A percentile compares a stretch with the other conserved stretches of the same genome.
These are phyloP conservation scores for Paramecium sexaurelia DNA, from an alignment of 73 alveolate genomes.

Conservation along the genomic window DNA sequence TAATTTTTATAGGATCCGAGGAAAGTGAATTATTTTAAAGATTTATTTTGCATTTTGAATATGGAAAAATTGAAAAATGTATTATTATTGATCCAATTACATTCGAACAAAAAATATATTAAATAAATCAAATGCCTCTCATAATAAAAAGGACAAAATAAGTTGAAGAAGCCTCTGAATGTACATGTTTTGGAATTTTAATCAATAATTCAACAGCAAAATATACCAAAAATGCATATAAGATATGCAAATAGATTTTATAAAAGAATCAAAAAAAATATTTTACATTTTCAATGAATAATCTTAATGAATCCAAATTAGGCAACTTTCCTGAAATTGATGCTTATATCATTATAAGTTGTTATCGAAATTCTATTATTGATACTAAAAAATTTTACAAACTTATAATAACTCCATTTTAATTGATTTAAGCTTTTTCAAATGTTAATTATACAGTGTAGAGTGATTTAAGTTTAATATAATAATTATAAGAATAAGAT, in stretches of 20 bases:
- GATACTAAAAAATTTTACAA: constrained; percentile 62
- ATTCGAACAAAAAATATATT: neutral
- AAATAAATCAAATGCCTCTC: neutral
- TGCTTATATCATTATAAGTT: constrained; percentile 47
- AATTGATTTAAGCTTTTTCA: constrained; percentile 54
- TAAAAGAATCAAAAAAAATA: constrained; percentile 41
- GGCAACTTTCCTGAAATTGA: constrained; percentile 69
- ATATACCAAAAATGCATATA: constrained; percentile 11
- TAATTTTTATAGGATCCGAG: constrained; percentile 30
- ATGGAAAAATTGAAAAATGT: neutral
- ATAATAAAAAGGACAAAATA: constrained; percentile 23
- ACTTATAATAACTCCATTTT: constrained; percentile 62
- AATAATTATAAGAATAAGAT: neutral
- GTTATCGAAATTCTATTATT: constrained; percentile 53
- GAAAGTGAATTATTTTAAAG: constrained; percentile 24
- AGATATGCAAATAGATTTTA: constrained; percentile 4
- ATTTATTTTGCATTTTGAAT: constrained; percentile 22
- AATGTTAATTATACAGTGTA: neutral
- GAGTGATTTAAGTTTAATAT: constrained; percentile 27
- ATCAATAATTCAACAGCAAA: constrained; percentile 59
- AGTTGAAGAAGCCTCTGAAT: constrained; percentile 60
- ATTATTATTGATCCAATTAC: constrained; percentile 45
- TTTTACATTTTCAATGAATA: constrained; percentile 59
- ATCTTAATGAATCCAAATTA: constrained; percentile 57
- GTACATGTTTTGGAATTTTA: constrained; percentile 53